Evolutionary conservation across 2,329 filamentous ascomycete species (phyloP), one percentile per base, ranked within the genome.

Genomic region (Calonectria crousiana): DNA sequence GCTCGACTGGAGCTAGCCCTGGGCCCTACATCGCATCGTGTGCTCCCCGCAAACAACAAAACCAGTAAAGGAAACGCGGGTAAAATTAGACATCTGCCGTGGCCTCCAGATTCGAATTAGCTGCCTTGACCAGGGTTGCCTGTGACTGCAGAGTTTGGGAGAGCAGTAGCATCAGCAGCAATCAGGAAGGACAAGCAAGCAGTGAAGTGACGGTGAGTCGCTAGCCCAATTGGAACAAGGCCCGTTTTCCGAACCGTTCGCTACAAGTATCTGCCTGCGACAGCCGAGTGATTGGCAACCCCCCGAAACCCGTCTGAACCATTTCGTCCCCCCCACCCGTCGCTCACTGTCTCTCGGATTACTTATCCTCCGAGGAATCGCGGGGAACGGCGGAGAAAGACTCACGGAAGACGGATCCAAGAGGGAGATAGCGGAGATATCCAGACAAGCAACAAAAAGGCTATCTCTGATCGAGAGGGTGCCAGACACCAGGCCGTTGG

Each of bases 1-100:
- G 69, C 78, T 78, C 76, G 75, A 76, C 78, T 77, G 78, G 73
- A 60, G 28, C 67, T 38, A 73, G 51, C 52, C 32, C 34, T 62
- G 56, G 20, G 38, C 36, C 20, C 20, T 32, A 38, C 52, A 60
- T 23, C 23, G 8, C 68, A 62, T 41, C 32, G 34, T 23, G 44
- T 56, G 36, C 64, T 60, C 62, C 64, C 51, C 65, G 52, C 44
- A 67, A 62, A 51, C 13, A 51, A 41, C 41, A 52, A 62, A n/a
- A 36, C 58, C 36, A 36, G 41, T 41, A n/a, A 18, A 53, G 18
- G 58, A n/a, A 47, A 41, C 36, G 34, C 58, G 58, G 51, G 60
- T 62, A 44, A 69, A 66, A 44, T 69, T 73, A 65, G 60, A 67
- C 51, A 38, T 51, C 67, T 64, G 44, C 32, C 64, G 52, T 62